A percentile compares a stretch with the other conserved stretches of the same genome.
Conservation (phyloP, 768 basidiomycete species). For the Boletus fagicola region DNA sequence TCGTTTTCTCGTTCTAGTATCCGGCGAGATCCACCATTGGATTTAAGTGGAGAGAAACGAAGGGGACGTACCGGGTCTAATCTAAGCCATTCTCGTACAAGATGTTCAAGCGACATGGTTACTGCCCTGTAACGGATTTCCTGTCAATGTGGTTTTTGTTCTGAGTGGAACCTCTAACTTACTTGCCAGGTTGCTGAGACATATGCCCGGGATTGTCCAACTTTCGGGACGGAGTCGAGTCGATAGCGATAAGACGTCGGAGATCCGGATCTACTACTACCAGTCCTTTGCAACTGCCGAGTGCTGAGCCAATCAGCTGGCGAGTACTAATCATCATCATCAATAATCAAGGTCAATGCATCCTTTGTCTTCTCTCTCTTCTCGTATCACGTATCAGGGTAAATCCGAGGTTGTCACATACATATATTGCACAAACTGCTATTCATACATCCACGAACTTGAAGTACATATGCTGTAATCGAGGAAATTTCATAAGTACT, state of each 20-base stretch:
- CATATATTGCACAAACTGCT: too few relatives aligned
- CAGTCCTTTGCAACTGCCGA: neutral
- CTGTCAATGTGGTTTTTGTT: neutral
- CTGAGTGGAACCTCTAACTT: neutral
- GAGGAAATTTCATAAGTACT: too few relatives aligned
- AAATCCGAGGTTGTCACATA: neutral
- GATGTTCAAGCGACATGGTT: conserved; percentile 33
- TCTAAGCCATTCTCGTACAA: conserved; percentile 52
- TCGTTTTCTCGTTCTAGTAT: conserved; percentile 39
- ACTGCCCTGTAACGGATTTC: neutral
- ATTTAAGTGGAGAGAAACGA: neutral
- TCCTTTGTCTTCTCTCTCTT: neutral
- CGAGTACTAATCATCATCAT: too few relatives aligned
- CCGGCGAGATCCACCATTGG: neutral
- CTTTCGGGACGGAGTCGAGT: neutral
- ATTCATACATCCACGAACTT: neutral
- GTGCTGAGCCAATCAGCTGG: neutral
- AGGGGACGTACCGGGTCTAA: conserved; percentile 41
- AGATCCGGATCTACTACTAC: neutral
- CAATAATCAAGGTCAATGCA: too few relatives aligned
- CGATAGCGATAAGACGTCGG: neutral
- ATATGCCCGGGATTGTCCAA: neutral
- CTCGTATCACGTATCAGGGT: neutral
- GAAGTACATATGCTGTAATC: neutral
- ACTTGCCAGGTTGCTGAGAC: neutral